Conservation (phyloP, 2,329 filamentous ascomycete species). For the Pyrenochaeta sp. region DNA sequence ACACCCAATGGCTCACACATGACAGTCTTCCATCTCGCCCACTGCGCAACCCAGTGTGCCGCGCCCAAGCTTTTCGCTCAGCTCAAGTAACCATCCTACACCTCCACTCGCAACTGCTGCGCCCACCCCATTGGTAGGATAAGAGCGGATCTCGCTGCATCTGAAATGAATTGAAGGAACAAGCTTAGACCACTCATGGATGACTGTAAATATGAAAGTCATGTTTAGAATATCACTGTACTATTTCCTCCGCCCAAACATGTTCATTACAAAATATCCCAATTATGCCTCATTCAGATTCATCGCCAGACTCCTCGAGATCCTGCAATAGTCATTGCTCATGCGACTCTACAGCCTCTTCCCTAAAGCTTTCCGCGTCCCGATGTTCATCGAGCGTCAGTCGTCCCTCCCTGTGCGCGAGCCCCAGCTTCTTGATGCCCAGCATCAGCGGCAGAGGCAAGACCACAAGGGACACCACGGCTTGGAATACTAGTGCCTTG, state of each 20-base stretch:
- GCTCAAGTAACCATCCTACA: conserved; percentile 94
- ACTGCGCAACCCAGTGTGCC: conserved; percentile 92
- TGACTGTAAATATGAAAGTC: conserved; percentile 46
- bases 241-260: conserved; percentile 30
- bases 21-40: conserved; percentile 95
- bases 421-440: conserved; percentile 69
- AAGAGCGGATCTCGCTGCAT: too few relatives aligned
- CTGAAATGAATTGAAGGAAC: conserved; percentile 31
- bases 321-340: conserved; percentile 32
- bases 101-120: conserved; percentile 4
- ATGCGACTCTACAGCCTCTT: conserved; percentile 12
- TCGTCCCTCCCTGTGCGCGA: conserved; percentile 42
- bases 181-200: conserved; percentile 35
- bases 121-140: conserved; percentile 17
- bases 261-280: neutral
- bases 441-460: conserved; percentile 73
- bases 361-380: conserved; percentile 15
- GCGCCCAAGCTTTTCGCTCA: conserved; percentile 93
- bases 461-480: conserved; percentile 69
- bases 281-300: conserved; percentile 4
- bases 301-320: conserved; percentile 20
- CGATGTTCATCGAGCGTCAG: conserved; percentile 43
- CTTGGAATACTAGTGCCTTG: conserved; percentile 78
- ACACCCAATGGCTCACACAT: conserved; percentile 12
- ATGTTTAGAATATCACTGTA: conserved; percentile 49